Base-by-base conservation (phyloP, 805 yeast genomes). In the Kodamaea neixiangensis region DNA sequence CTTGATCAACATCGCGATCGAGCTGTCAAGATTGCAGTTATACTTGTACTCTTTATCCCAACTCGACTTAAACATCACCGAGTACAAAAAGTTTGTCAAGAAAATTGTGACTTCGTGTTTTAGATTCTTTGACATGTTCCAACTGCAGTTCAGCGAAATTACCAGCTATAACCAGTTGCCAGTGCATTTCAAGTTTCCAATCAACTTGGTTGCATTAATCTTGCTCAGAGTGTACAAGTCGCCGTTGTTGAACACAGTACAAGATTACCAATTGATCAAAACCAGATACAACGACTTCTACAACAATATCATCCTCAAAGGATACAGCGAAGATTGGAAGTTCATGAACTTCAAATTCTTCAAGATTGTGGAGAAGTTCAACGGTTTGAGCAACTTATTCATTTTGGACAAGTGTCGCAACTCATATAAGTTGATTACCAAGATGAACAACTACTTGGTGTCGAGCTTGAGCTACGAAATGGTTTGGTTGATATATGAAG, bases 391-490 rank as follows among this genome's bases (percentile, higher is more conserved):
- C 43, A 52, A 53, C 19, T 45, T 51, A n/a, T 51, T 54, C 29
- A 29, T 54, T 7, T 20, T 47, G 18, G 49, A 50, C 31, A 47
- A 35, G 29, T 25, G 42, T 10, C 6, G 40, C 34, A 39, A 54
- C 53, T 10, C 65, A 3, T 66, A 67, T 50, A 66, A 67, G 46
- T 55, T 74, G 35, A 60, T 74, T 17, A 66, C 64, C 43, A 62
- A 61, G 44, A 70, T 71, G 69, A 61, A 66, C 48, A 64, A 63
- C 49, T 65, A 69, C 53, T 62, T 72, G 44, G 69, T 66, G 7
- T 65, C 73, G 18, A 67, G 72, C 46, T 63, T 74, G 48, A 59
- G 59, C 38, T 72, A 71, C 54, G 79, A 74, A 57, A 54, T 74
- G 60, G 66, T 71, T 19, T 73, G 75, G 75, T 60, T 63, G 31